These are phyloP conservation scores for Pseudisothecium myosuroides DNA, from an alignment of 225 moss, liverwort and hornwort genomes.

Conservation along the genomic window DNA sequence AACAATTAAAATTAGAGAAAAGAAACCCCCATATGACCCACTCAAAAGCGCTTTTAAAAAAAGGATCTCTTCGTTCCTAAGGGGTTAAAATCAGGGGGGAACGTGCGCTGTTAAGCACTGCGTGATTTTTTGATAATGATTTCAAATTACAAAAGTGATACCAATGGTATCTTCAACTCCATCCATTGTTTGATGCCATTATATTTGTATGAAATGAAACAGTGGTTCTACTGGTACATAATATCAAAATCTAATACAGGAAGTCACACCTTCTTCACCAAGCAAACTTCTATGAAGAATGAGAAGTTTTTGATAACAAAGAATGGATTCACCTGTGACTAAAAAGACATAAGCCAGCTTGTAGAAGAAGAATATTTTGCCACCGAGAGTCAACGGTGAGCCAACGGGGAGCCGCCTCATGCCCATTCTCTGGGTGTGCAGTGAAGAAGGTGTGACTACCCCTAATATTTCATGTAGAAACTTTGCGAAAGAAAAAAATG, in stretches of 20 bases:
- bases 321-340: too few species aligned
- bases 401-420: too few species aligned
- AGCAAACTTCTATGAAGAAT: too few species aligned
- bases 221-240: neutral
- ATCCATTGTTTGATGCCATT: neutral
- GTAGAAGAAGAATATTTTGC: too few species aligned
- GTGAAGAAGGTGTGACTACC: too few species aligned
- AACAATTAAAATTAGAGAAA: neutral
- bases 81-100: too few species aligned
- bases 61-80: neutral
- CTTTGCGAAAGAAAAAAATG: neutral
- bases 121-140: neutral
- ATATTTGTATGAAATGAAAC: neutral
- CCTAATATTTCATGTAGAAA: neutral
- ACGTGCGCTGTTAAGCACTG: neutral
- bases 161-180: neutral
- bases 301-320: too few species aligned
- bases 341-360: too few species aligned
- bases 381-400: too few species aligned
- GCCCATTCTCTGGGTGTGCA: too few species aligned
- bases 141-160: neutral
- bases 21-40: neutral
- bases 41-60: neutral
- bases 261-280: too few species aligned
- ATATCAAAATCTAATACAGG: neutral